Evolutionary conservation across 495 filamentous ascomycete species (phyloP).

Genomic region (Aspergillus kassunensis): DNA sequence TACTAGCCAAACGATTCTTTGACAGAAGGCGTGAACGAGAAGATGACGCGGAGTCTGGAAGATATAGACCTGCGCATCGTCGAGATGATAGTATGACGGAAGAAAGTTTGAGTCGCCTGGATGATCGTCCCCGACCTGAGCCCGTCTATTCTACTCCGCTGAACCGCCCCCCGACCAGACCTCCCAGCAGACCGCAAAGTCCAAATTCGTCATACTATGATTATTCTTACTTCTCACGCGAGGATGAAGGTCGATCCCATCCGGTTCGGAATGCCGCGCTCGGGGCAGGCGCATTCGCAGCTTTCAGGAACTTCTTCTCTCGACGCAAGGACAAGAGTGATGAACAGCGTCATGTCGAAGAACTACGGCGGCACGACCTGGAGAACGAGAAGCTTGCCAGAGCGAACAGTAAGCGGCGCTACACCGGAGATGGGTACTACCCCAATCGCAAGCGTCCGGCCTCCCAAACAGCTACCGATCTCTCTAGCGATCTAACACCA

Average conservation of each 20-base stretch:
- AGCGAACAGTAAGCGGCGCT: slow-evolving; percentile 48
- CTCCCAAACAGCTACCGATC: slow-evolving; percentile 40
- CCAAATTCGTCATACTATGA: slow-evolving; percentile 41
- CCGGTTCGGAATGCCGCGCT: slow-evolving; percentile 60
- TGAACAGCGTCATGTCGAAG: slow-evolving; percentile 61
- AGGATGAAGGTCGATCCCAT: slow-evolving; percentile 40
- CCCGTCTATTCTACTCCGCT: slow-evolving; percentile 38
- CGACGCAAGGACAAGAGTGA: slow-evolving; percentile 56
- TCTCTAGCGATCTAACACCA: slow-evolving; percentile 40
- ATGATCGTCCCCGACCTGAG: slow-evolving; percentile 39
- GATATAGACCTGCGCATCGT: slow-evolving; percentile 42
- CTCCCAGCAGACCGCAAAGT: slow-evolving; percentile 28
- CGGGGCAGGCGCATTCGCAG: slow-evolving; percentile 60
- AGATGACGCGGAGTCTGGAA: slow-evolving; percentile 52
- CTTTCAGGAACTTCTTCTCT: slow-evolving; percentile 62
- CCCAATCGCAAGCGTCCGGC: slow-evolving; percentile 51
- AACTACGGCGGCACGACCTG: slow-evolving; percentile 51
- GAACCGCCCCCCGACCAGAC: slow-evolving; percentile 37
- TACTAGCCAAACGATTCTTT: slow-evolving; percentile 60
- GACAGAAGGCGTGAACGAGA: slow-evolving; percentile 54
- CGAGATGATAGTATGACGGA: slow-evolving; percentile 42
- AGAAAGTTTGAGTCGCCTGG: slow-evolving; percentile 38
- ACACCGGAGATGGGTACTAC: slow-evolving; percentile 59
- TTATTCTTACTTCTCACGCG: slow-evolving; percentile 41
- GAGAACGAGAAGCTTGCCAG: slow-evolving; percentile 58